Conservation (phyloP, 257 asterid species). For the Scutellaria galericulata region DNA sequence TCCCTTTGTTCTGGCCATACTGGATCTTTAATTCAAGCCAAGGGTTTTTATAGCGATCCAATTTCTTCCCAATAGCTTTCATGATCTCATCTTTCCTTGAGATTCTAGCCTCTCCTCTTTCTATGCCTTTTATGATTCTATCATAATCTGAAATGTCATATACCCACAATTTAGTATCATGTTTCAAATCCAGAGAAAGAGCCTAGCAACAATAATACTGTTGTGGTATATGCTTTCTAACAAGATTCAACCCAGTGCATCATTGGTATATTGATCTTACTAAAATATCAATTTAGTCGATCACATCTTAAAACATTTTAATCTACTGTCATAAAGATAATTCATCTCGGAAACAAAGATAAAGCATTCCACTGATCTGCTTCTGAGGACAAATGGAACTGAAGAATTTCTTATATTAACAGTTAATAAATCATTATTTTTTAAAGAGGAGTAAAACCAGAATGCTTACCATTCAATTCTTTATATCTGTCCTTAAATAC, state of each 20-base stretch:
- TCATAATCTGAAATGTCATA: conserved; percentile 77
- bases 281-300: neutral
- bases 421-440: no score
- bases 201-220: neutral
- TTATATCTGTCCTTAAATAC: conserved; percentile 93
- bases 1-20: conserved; percentile 99
- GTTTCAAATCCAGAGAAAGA: neutral
- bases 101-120: conserved; percentile 98
- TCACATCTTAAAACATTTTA: neutral
- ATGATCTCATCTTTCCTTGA: conserved; percentile 95
- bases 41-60: conserved; percentile 97
- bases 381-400: neutral
- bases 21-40: conserved; percentile 96
- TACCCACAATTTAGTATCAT: conserved; percentile 22
- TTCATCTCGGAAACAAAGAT: neutral
- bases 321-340: neutral
- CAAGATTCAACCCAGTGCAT: neutral
- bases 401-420: neutral
- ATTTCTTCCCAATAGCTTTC: conserved; percentile 94
- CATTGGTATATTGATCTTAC: neutral
- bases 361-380: neutral
- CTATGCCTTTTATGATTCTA: conserved; percentile 90
- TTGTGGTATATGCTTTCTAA: neutral
- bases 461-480: conserved; percentile 77
- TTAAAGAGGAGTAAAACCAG: neutral